These are phyloP conservation scores for Iodosphaeria phyllophila DNA, from an alignment of 2,329 filamentous ascomycete genomes.

Conservation along the genomic window DNA sequence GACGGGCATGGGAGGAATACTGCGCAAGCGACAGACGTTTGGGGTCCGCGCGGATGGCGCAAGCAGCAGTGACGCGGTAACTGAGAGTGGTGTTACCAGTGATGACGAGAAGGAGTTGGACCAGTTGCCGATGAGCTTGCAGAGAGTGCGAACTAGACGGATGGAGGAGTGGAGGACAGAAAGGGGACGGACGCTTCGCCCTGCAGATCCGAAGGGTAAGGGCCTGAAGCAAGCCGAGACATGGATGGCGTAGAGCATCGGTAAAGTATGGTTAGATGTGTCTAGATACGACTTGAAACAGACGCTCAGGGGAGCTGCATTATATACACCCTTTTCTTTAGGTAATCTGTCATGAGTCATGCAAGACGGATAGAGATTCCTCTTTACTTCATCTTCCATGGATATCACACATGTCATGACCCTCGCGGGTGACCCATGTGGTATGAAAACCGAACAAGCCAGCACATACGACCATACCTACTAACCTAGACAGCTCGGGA, in stretches of 20 bases:
- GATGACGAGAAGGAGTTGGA: slow-evolving; percentile 13
- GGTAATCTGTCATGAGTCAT: too few species aligned
- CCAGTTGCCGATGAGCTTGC: slow-evolving; percentile 25
- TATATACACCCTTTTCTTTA: too few species aligned
- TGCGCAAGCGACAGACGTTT: slow-evolving; percentile 5
- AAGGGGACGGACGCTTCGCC: slow-evolving; percentile 4
- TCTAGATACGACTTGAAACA: background rate
- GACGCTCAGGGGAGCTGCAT: too few species aligned
- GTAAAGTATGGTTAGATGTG: too few species aligned
- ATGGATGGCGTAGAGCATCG: too few species aligned
- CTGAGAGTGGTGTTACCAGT: slow-evolving; percentile 7
- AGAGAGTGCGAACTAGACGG: slow-evolving; percentile 24
- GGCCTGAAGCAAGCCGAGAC: slow-evolving; percentile 5
- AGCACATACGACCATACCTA: too few species aligned
- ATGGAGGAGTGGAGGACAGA: slow-evolving; percentile 11
- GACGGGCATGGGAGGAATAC: slow-evolving; percentile 1
- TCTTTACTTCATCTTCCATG: too few species aligned
- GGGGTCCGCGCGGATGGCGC: slow-evolving; percentile 6
- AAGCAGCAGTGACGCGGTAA: slow-evolving; percentile 3
- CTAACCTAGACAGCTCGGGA: too few species aligned
- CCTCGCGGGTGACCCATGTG: too few species aligned
- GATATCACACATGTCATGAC: too few species aligned
- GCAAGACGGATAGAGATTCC: too few species aligned
- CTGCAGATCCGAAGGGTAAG: slow-evolving; percentile 9
- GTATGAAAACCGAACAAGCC: too few species aligned